Evolutionary conservation across 2,329 filamentous ascomycete genomes (phyloP).

Genomic region (Chaetomium sp.): DNA sequence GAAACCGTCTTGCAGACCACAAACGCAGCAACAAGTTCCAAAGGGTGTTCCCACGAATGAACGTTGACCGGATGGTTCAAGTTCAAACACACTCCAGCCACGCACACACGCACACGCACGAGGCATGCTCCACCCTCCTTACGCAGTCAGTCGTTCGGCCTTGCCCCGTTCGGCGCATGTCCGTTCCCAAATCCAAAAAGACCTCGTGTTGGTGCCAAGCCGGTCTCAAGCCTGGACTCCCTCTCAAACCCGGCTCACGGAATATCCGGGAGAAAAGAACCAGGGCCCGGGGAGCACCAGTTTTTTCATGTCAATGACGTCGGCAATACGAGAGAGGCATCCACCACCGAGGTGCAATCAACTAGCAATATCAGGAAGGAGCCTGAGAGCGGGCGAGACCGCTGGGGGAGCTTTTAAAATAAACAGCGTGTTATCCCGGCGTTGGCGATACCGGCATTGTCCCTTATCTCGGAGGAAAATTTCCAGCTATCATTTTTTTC

Average conservation of each 20-base stretch:
- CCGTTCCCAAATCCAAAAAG: not conserved
- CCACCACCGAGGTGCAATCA: not conserved
- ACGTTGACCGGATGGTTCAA: not conserved
- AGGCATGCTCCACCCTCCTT: not conserved
- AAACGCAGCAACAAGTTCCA: no score
- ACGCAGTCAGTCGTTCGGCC: not conserved
- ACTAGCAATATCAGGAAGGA: not conserved
- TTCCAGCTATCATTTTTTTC: no score
- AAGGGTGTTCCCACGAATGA: not conserved
- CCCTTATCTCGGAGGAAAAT: no score
- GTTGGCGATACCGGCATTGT: no score
- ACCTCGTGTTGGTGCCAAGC: not conserved
- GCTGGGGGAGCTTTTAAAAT: not conserved
- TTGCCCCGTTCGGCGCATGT: not conserved
- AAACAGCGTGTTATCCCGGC: no score
- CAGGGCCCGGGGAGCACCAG: no score
- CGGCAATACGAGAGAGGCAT: conserved; percentile 5
- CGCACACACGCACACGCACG: no score
- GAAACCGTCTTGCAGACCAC: not conserved
- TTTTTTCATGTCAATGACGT: conserved; percentile 3
- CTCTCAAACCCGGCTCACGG: not conserved
- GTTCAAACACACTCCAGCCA: no score
- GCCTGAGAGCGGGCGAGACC: not conserved
- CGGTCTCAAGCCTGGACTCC: not conserved
- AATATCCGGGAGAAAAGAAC: not conserved